Base-by-base conservation (phyloP, 2,329 filamentous ascomycete species). In the Fusarium sp. region DNA sequence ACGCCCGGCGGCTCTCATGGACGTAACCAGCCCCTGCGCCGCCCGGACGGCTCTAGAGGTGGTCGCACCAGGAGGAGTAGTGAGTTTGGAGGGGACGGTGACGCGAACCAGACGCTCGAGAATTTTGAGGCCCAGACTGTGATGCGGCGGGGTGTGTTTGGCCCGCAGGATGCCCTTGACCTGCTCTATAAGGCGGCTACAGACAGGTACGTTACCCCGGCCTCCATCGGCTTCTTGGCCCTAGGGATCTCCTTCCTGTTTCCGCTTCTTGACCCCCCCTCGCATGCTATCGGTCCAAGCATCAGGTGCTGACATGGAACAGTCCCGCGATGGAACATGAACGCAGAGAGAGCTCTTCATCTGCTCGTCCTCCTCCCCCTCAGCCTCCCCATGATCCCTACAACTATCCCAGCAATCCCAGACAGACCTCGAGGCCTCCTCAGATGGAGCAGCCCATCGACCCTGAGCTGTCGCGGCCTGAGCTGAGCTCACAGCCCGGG, bases 111-210 rank as follows among this genome's bases (percentile, higher is more conserved):
- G 67, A 90, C 90, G 59, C 81, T 92, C 25, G 90, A 92, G 80
- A 92, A 92, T 77, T 83, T 90, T 7, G 91, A 92, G 82, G 91
- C 91, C 25, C 89, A 90, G 79, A 86, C 87, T 10, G 89, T 92
- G 67, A 92, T 92, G 90, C 85, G 90, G 35, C 87, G 85, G 65
- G 93, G 94, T 76, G 91, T 98, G 52, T 97, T 95, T 82, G 95
- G 95, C 38, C 95, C 94, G 5, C 95, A 98, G 79, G 96, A 98
- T 85, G 96, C 96, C 27, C 88, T 98, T 57, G 95, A 98, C 81
- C 87, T 98, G 66, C 88, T 98, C 18, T 97, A 97, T 80, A 95
- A 97, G 84, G 96, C 95, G 22, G 95, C 91, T 33, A 92, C 90
- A 45, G 89, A 92, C 80, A 90, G 87, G 87, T 87, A 80, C 79